Evolutionary conservation across 345 rosid genomes (phyloP), one percentile per base, ranked within the genome.

Genomic region (Aquilaria yunnanensis): DNA sequence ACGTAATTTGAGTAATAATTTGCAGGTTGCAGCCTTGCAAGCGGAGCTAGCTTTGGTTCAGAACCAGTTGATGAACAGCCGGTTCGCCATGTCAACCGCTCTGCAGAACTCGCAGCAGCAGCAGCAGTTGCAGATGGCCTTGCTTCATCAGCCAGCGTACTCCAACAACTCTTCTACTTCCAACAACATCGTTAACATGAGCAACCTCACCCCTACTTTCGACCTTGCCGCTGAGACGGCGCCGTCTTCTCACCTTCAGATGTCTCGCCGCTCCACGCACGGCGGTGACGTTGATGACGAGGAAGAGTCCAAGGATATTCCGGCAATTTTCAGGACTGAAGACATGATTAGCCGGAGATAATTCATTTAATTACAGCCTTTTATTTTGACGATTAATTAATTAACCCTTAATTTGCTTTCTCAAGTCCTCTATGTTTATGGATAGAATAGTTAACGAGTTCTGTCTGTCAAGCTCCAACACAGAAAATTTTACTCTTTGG

Each of bases 111-210:
- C 88, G 52, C 85, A 77, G 16, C 80, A 65, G 23, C 80, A 72
- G 52, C 80, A 55, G 6, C 79, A 75, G 6, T 83, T 73, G 14
- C 73, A 67, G 1, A 72, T 74, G 46, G 75, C 74, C 31, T 75
- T 72, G 16, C 65, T 81, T 77, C 80, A 78, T 63, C 98, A 93
- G 72, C 90, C 94, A 1, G 82, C 86, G 34, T 87, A 87, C 77
- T 93, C 98, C 65, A 93, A 84, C 88, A 87, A 86, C 69, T 93
- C 98, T n/a, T 83, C 98, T 2, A 87, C 81, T 62, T 87, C 98
- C 67, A 85, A 83, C 49, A 80, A 79, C 79, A 81, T 89, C 74
- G 70, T 81, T 34, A 73, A 84, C 74, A 71, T 84, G 68, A 74
- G 65, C 78, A 76, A 61, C 54, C 83, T 85, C 57, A 45, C 82